Percentiles rank a stretch among this genome's conserved stretches.
These are phyloP conservation scores for Diplodia corticola DNA, from an alignment of 2,329 filamentous ascomycete genomes.

Conservation along the genomic window DNA sequence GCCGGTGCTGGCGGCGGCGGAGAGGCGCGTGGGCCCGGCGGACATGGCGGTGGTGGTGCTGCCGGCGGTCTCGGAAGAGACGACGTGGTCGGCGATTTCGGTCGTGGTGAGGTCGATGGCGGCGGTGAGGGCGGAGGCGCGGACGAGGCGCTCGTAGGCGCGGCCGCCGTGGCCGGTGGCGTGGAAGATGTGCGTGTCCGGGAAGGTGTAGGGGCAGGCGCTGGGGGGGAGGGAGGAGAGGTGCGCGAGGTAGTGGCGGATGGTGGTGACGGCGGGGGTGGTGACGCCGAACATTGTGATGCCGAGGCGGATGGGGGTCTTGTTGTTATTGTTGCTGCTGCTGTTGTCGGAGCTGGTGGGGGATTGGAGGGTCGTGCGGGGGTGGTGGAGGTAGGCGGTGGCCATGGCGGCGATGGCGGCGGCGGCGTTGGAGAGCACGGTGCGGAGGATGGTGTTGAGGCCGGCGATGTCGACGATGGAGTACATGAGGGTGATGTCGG, in stretches of 20 bases:
- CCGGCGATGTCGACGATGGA: constrained; percentile 71
- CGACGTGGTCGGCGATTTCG: constrained; percentile 64
- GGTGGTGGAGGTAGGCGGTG: constrained; percentile 38
- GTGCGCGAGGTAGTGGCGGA: constrained; percentile 55
- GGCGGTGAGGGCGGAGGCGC: constrained; percentile 60
- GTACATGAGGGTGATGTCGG: constrained; percentile 70
- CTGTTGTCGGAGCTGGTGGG: not conserved
- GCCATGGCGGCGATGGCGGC: constrained; percentile 63
- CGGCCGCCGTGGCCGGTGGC: constrained; percentile 68
- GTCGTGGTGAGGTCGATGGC: constrained; percentile 72
- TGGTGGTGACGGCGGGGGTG: constrained; percentile 62
- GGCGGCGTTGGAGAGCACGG: constrained; percentile 63
- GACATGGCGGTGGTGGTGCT: constrained; percentile 62
- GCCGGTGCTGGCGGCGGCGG: constrained; percentile 46
- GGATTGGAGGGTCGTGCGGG: constrained; percentile 17
- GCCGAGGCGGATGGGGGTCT: constrained; percentile 53
- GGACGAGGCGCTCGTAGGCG: constrained; percentile 66
- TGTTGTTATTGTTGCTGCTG: constrained; percentile 29
- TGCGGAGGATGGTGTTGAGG: constrained; percentile 59
- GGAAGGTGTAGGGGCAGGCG: constrained; percentile 38
- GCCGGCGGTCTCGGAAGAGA: too few species aligned
- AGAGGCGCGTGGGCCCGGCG: constrained; percentile 58
- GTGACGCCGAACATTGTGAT: constrained; percentile 77
- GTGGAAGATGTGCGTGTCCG: constrained; percentile 66
- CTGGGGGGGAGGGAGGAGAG: not conserved